Conservation (phyloP, 345 rosid genomes). For the Arabidopsis arenosa region DNA sequence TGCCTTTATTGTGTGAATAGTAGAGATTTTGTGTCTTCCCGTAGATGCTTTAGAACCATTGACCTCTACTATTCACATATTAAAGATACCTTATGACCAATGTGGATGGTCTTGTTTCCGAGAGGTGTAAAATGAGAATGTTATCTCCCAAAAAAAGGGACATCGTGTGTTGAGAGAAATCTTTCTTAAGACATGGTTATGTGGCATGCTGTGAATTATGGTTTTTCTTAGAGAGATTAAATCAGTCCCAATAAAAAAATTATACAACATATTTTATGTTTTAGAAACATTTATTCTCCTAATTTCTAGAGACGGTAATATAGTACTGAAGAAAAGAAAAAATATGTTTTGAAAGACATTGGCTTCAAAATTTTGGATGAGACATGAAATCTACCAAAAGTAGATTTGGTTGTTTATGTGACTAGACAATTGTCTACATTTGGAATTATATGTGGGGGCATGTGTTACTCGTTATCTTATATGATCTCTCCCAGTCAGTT, state of each 20-base stretch:
- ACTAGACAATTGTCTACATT: conserved; percentile 15
- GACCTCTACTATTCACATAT: no score
- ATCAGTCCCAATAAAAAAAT: not conserved
- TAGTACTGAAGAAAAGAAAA: not conserved
- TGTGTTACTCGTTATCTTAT: conserved; percentile 6
- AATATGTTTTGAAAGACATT: not conserved
- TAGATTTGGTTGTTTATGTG: conserved; percentile 27
- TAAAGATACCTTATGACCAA: no score
- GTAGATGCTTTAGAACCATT: no score
- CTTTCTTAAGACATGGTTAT: no score
- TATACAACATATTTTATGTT: not conserved
- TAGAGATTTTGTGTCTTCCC: no score
- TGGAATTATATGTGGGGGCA: conserved; percentile 14
- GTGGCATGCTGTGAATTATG: not conserved
- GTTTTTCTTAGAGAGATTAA: not conserved
- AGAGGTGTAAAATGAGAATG: no score
- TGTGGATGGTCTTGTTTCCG: no score
- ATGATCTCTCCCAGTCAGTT: not conserved
- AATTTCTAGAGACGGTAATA: not conserved
- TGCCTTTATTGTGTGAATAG: no score
- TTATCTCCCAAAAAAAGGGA: no score
- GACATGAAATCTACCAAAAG: conserved; percentile 24
- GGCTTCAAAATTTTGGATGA: not conserved
- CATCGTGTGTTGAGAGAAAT: no score
- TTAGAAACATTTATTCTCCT: not conserved